Conservation (phyloP, 2,329 filamentous ascomycete genomes). For the Cladosporium colombiae region DNA sequence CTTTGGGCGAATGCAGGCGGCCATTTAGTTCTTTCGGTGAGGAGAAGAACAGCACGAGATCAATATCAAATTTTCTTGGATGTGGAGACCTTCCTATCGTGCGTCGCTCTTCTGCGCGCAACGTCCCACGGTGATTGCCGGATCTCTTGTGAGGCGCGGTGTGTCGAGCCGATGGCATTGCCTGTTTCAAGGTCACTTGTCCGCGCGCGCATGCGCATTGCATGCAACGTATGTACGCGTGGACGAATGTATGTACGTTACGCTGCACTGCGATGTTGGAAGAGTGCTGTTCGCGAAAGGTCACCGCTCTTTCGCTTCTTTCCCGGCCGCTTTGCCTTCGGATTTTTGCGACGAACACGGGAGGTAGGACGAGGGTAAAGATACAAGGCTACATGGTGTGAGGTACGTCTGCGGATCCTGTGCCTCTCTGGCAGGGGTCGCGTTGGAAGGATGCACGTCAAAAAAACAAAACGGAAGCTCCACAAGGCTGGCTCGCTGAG, state of each 20-base stretch:
- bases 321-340: neutral
- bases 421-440: neutral
- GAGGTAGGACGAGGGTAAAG: neutral
- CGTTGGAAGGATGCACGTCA: neutral
- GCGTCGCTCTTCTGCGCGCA: neutral
- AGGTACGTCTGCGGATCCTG: neutral
- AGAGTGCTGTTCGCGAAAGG: neutral
- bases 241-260: neutral
- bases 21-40: neutral
- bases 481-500: neutral
- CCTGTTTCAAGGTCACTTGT: neutral
- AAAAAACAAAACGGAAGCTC: neutral
- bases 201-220: neutral
- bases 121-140: neutral
- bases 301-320: neutral
- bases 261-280: neutral
- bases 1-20: neutral
- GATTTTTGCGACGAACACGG: neutral
- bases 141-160: neutral
- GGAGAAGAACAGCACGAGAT: neutral
- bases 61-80: neutral
- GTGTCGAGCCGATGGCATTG: neutral
- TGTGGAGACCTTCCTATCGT: neutral
- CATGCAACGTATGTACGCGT: neutral
- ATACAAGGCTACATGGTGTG: neutral